phyloP scores from a whole-genome alignment of 352 stramenopile genomes.

The Phytophthora citricola region DNA sequence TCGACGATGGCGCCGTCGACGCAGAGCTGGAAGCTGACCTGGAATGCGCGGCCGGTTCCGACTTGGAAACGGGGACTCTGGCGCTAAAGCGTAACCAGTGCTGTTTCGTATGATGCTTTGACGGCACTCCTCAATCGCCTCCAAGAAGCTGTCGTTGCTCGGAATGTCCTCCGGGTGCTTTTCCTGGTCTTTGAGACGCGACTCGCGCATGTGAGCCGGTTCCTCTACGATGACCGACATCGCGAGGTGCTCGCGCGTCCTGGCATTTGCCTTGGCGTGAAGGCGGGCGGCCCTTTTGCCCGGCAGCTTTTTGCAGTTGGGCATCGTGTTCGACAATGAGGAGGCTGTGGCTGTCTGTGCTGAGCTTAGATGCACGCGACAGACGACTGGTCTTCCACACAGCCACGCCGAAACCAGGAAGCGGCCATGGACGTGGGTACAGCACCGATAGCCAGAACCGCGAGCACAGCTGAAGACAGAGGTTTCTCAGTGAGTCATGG shows the following conservation, averaged over 20 bases:
- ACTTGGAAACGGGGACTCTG: conserved; percentile 5
- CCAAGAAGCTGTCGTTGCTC: conserved; percentile 11
- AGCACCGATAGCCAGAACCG: conserved; percentile 23
- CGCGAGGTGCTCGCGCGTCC: conserved; percentile 17
- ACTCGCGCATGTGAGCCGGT: conserved; percentile 32
- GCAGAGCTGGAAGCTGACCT: conserved; percentile 21
- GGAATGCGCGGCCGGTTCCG: not conserved
- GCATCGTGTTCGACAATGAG: conserved; percentile 39
- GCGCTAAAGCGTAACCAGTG: not conserved
- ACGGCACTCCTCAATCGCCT: not conserved
- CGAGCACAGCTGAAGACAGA: conserved; percentile 8
- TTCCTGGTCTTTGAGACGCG: conserved; percentile 25
- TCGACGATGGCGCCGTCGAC: conserved; percentile 6
- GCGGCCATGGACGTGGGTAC: conserved; percentile 24
- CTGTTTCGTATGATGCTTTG: not conserved
- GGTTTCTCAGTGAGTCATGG: conserved; percentile 19
- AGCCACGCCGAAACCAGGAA: conserved; percentile 32
- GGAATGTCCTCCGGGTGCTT: conserved; percentile 30
- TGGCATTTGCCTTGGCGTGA: conserved; percentile 8
- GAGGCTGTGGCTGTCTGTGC: not conserved
- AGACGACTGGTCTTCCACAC: conserved; percentile 25
- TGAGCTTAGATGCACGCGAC: conserved; percentile 12
- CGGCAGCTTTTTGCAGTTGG: conserved; percentile 32
- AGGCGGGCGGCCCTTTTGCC: conserved; percentile 11
- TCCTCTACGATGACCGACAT: conserved; percentile 46